Base-by-base conservation (phyloP, 352 stramenopile species). In the Phytophthora niederhauseri region DNA sequence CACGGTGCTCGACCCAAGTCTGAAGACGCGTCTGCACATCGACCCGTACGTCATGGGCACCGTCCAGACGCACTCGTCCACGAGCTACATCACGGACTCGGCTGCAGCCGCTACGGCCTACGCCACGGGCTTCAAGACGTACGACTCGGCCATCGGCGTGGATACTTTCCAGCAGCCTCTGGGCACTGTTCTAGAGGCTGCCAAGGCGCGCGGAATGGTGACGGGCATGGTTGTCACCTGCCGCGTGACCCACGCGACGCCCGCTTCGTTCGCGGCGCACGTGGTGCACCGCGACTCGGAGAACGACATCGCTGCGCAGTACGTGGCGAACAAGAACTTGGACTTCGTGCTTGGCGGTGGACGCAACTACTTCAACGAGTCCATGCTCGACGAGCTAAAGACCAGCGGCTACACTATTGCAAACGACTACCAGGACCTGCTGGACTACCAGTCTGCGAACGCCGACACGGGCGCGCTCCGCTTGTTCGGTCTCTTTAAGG, bases 201-300 rank as follows among this genome's bases (percentile, higher is more conserved):
- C 79, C 66, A 85, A 87, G 66, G 72, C 78, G n/a, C 77, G 79
- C n/a, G 77, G 75, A 31, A 85, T 87, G 72, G 66, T 87, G 3
- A 87, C 81, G 0, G 80, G 82, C 30, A 91, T 91, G 82, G 65
- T 91, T 22, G 82, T 91, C 19, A 91, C 82, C 2, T 83, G 78
- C 46, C 82, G 82, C 4, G 38, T 48, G 38, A 89, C 80, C 9
- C 80, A 89, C 69, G 82, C 82, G 1, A 91, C 82, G 4, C 82
- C 82, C 0, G 82, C 78, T 0, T 76, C 74, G 15, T 91, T 91
- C 30, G 82, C 76, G n/a, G 63, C 82, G 4, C 82, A 91, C 60
- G 77, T 91, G 5, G 51, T 77, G 31, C 72, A 88, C 31, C 82
- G 82, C 22, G 75, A 88, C 53, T 77, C 75, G 41, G 80, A 91